phyloP scores from a whole-genome alignment of 2,329 filamentous ascomycete species.

The Xylariaceae sp. region DNA sequence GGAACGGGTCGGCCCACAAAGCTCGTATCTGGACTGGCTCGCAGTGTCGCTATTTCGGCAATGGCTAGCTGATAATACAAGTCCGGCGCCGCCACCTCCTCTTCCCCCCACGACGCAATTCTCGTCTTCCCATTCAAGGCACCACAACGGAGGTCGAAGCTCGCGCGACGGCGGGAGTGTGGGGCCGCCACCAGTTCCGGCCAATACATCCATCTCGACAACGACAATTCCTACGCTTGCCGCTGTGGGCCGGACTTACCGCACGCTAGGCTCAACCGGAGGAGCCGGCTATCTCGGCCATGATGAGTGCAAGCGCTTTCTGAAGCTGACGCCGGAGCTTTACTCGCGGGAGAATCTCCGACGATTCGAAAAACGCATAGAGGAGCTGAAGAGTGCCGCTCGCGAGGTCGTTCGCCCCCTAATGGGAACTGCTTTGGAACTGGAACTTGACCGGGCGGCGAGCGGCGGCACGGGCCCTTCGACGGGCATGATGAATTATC shows the following conservation, averaged over 20 bases:
- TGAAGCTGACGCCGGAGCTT: conserved; percentile 74
- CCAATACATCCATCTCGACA: conserved; percentile 26
- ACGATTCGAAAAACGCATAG: conserved; percentile 78
- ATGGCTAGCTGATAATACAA: conserved; percentile 88
- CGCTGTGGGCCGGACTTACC: conserved; percentile 67
- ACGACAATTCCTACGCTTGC: conserved; percentile 45
- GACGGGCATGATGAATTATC: conserved; percentile 26
- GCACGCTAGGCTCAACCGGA: conserved; percentile 62
- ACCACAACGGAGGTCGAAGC: conserved; percentile 5
- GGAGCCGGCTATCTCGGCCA: conserved; percentile 65
- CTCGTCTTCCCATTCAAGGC: conserved; percentile 14
- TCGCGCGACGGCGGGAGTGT: conserved; percentile 14
- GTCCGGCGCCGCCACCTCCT: conserved; percentile 55
- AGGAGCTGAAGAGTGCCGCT: conserved; percentile 82
- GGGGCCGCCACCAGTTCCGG: conserved; percentile 3
- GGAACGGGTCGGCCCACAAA: conserved; percentile 74
- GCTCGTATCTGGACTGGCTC: conserved; percentile 83
- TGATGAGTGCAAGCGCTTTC: conserved; percentile 85
- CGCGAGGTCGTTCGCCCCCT: conserved; percentile 77
- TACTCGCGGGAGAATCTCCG: conserved; percentile 84
- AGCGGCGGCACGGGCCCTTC: conserved; percentile 19
- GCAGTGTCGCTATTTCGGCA: conserved; percentile 82
- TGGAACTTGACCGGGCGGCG: conserved; percentile 54
- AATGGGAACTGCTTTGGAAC: conserved; percentile 78
- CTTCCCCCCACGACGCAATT: conserved; percentile 13